A percentile compares a stretch with the other conserved stretches of the same genome.
These are phyloP conservation scores for Gryganskiella cystojenkinii DNA, from an alignment of 192 early-diverging fungal species.

Conservation along the genomic window DNA sequence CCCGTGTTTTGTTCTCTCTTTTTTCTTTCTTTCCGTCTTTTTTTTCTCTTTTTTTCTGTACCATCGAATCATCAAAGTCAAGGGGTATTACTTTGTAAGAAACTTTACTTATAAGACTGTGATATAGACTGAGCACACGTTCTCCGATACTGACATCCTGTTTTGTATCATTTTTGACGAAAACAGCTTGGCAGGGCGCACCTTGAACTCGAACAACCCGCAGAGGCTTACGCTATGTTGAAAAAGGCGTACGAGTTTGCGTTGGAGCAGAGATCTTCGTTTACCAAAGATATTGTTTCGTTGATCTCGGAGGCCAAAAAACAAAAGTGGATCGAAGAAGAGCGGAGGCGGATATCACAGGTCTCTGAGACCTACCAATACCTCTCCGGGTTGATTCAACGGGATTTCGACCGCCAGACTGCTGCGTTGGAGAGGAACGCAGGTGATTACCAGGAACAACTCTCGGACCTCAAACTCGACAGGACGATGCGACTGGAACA, in stretches of 20 bases:
- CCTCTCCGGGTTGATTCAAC: constrained; percentile 66
- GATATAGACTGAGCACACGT: neutral
- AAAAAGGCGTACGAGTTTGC: constrained; percentile 73
- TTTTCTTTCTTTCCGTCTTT: neutral
- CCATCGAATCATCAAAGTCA: constrained; percentile 55
- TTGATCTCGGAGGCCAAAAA: constrained; percentile 72
- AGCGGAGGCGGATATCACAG: constrained; percentile 61
- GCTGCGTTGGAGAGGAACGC: constrained; percentile 20
- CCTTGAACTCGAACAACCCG: constrained; percentile 60
- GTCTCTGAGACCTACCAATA: constrained; percentile 73
- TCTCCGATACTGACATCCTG: neutral
- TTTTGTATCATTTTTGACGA: neutral
- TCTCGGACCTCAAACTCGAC: constrained; percentile 21
- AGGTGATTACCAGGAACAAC: constrained; percentile 21
- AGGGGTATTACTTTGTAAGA: constrained; percentile 76
- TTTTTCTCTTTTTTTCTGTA: constrained; percentile 2
- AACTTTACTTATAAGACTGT: too few relatives aligned
- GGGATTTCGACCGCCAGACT: constrained; percentile 63
- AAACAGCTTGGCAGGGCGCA: constrained; percentile 45
- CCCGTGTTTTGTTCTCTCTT: neutral
- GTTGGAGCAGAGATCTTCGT: constrained; percentile 66
- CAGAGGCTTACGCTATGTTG: constrained; percentile 53
- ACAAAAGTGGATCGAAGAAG: constrained; percentile 75
- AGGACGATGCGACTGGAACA: constrained; percentile 23
- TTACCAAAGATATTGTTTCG: constrained; percentile 69